Evolutionary conservation across 2,329 filamentous ascomycete species (phyloP), one percentile per base, ranked within the genome.

Genomic region (Exophiala sideris): DNA sequence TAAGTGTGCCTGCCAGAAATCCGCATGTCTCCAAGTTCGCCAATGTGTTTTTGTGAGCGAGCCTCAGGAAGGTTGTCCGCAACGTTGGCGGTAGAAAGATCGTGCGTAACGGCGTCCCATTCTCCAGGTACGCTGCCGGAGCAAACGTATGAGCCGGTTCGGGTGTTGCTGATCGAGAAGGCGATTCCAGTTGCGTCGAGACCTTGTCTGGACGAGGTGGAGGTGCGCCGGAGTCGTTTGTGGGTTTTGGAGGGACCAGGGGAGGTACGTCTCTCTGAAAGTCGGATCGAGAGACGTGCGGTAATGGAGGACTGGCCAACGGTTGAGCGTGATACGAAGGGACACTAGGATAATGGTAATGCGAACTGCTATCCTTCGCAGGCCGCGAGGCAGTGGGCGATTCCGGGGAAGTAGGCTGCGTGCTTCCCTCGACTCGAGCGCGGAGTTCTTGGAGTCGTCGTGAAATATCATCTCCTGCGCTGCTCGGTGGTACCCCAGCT

Each of bases 1-100:
- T 88, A 1, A 91, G 78, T 1, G 89, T 92, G 6, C 92, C 94
- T 66, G 91, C 95, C 9, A 99, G 80, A 61, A 99, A 92, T 34
- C 92, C 94, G 68, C 94, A 97, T 62, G 94, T 97, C 73, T 99
- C 94, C 14, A 97, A 79, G 34, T 95, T 95, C 3, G 79, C 78
- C 29, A 75, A 75, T 0, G 94, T 99, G 68, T 99, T 97, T 14
- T 81, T 72, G 0, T 81, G 73, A 0, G 91, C 92, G 29, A 91
- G 75, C 2, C 81, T 73, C 14, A 97, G 78, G 68, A 99, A 99
- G 5, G 79, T 76, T 2, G 78, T 72, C 24, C 91, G 88, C 1
- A 99, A 79, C 10, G 82, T 79, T 1, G 83, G 81, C 0, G 94
- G 92, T 1, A 99, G 79, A 68, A 97, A 96, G 33, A 99, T 78